Conservation (phyloP, 768 basidiomycete species). For the Clitopilus hobsonii region DNA sequence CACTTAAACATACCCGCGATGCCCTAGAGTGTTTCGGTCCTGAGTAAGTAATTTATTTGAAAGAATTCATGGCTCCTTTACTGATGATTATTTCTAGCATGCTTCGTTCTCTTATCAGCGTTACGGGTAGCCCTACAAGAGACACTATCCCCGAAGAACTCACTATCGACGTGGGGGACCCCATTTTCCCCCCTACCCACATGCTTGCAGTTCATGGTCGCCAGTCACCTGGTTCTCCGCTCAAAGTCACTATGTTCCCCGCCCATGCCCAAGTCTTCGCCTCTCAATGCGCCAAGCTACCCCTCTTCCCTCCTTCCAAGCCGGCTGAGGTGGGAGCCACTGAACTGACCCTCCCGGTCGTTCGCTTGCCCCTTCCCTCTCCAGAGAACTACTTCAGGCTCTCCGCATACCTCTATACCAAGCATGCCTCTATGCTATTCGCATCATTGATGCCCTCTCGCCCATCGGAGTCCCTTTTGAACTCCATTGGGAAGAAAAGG, state of each 20-base stretch:
- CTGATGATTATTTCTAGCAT: constrained; percentile 21
- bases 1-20: constrained; percentile 46
- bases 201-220: constrained; percentile 41
- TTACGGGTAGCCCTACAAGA: constrained; percentile 24
- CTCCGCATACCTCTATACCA: constrained; percentile 69
- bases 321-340: constrained; percentile 10
- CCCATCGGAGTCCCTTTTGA: constrained; percentile 38
- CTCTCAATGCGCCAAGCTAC: constrained; percentile 53
- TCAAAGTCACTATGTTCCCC: constrained; percentile 45
- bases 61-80: background rate
- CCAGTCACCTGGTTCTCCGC: background rate
- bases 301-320: constrained; percentile 38
- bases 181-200: constrained; percentile 41
- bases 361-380: constrained; percentile 67
- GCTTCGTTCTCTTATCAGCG: constrained; percentile 33
- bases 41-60: constrained; percentile 24
- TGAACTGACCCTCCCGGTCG: constrained; percentile 47
- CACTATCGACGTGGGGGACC: constrained; percentile 31
- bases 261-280: constrained; percentile 61
- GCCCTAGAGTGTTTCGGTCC: constrained; percentile 39
- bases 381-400: constrained; percentile 57
- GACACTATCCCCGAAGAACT: constrained; percentile 39
- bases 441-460: constrained; percentile 39
- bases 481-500: constrained; percentile 40
- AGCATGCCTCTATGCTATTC: constrained; percentile 62